Base-by-base conservation (phyloP, 2,329 filamentous ascomycete species). In the Fusarium multiceps region DNA sequence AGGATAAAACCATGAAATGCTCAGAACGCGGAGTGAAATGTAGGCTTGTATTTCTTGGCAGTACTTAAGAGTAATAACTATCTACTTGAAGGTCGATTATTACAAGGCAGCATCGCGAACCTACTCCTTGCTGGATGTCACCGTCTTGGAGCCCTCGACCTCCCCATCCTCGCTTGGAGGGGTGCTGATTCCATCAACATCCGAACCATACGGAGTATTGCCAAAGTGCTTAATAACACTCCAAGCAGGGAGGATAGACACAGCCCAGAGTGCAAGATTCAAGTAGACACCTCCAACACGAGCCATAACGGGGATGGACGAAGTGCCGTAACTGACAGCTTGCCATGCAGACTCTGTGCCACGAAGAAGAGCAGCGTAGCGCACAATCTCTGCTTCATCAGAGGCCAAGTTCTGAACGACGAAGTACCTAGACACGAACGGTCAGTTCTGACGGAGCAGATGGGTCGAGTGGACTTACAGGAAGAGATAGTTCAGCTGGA, bases 401-500 rank as follows among this genome's bases (percentile, higher is more conserved):
- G 82, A 78, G 2, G 91, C 89, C 4, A 93, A 76, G 70, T 92
- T 89, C 6, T 88, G 85, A 12, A 93, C 86, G 63, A 93, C 82
- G 73, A 93, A 93, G 80, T 93, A 92, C 13, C 87, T 89, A 46
- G 6, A 4, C 5, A 6, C 1, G 3, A 9, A 50, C 14, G 4
- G 13, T 71, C 27, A 68, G 55, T 18, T 50, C 12, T 0, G 28
- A 28, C 2, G 4, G 6, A 4, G 0, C 2, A 7, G 13, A 9
- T 21, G 10, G 1, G 2, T 21, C 42, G 9, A 6, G 3, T 7
- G 7, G 13, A 79, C 85, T 78, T 74, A 90, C 83, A 93, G 78
- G 76, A 89, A 93, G 68, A 93, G 83, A 75, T 93, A 93, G 76
- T 93, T 93, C 10, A 92, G 70, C 78, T 93, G 91, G 72, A 93